Conservation (phyloP, 768 basidiomycete species). For the Pleurotus ostreatus region DNA sequence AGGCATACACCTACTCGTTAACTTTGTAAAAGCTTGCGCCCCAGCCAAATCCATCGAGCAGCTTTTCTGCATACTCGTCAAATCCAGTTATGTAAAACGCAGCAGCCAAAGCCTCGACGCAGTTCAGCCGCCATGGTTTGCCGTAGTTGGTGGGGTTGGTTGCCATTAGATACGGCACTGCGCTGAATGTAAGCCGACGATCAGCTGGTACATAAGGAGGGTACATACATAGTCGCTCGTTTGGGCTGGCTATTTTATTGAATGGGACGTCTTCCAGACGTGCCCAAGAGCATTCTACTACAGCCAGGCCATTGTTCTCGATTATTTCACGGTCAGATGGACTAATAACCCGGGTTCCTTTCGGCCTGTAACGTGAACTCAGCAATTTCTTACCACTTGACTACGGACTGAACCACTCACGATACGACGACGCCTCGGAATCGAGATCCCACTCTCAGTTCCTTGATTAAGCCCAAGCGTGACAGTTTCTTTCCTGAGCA, state of each 20-base stretch:
- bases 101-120: slow-evolving; percentile 91
- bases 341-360: slow-evolving; percentile 72
- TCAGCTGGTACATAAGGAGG: not conserved
- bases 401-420: slow-evolving; percentile 42
- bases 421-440: slow-evolving; percentile 94
- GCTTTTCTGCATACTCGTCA: slow-evolving; percentile 68
- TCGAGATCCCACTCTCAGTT: slow-evolving; percentile 77
- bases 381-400: too few relatives aligned
- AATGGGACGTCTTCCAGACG: slow-evolving; percentile 94
- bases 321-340: slow-evolving; percentile 85
- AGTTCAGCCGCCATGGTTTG: slow-evolving; percentile 94
- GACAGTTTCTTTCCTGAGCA: slow-evolving; percentile 86
- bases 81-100: slow-evolving; percentile 94
- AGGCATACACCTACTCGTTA: slow-evolving; percentile 53
- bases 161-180: slow-evolving; percentile 94
- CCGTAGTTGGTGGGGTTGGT: slow-evolving; percentile 98
- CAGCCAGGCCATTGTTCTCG: slow-evolving; percentile 73
- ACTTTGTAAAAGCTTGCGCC: slow-evolving; percentile 84
- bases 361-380: slow-evolving; percentile 52
- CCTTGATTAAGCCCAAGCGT: slow-evolving; percentile 77
- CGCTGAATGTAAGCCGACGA: not conserved
- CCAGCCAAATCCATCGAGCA: slow-evolving; percentile 88
- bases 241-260: slow-evolving; percentile 85
- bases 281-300: slow-evolving; percentile 99
- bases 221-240: slow-evolving; percentile 82